Conservation (phyloP, 202 grass and related monocot species). For the Musa balbisiana region DNA sequence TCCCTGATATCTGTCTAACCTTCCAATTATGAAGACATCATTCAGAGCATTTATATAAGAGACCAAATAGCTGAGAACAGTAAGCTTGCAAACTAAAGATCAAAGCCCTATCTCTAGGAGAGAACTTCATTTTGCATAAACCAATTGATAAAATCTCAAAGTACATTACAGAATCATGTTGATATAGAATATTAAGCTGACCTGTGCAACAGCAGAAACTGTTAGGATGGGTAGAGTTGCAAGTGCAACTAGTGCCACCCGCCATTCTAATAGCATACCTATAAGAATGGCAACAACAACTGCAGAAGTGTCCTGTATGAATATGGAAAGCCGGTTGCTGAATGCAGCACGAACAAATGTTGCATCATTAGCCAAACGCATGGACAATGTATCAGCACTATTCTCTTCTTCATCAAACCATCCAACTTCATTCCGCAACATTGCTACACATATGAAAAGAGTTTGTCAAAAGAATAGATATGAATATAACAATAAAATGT, state of each 20-base stretch:
- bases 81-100: too few relatives aligned
- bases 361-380: slow-evolving; percentile 96
- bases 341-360: slow-evolving; percentile 97
- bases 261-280: slow-evolving; percentile 82
- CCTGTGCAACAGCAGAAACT: slow-evolving; percentile 97
- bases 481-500: background rate
- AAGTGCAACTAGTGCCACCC: slow-evolving; percentile 88
- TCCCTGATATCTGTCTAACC: too few relatives aligned
- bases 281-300: slow-evolving; percentile 87
- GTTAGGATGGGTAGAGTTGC: slow-evolving; percentile 85
- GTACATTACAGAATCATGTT: background rate
- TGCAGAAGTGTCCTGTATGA: slow-evolving; percentile 89
- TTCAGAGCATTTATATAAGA: too few relatives aligned
- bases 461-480: background rate
- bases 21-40: too few relatives aligned
- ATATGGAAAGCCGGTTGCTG: slow-evolving; percentile 96
- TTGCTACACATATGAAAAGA: slow-evolving; percentile 36
- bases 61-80: too few relatives aligned
- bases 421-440: slow-evolving; percentile 90
- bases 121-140: too few relatives aligned
- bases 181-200: slow-evolving; percentile 24
- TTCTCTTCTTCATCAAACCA: slow-evolving; percentile 99
- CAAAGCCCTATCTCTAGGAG: too few relatives aligned
- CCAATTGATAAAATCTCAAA: too few relatives aligned
- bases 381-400: slow-evolving; percentile 81